These are phyloP conservation scores for Aureobasidium zeae DNA, from an alignment of 2,329 filamentous ascomycete species.

Conservation along the genomic window DNA sequence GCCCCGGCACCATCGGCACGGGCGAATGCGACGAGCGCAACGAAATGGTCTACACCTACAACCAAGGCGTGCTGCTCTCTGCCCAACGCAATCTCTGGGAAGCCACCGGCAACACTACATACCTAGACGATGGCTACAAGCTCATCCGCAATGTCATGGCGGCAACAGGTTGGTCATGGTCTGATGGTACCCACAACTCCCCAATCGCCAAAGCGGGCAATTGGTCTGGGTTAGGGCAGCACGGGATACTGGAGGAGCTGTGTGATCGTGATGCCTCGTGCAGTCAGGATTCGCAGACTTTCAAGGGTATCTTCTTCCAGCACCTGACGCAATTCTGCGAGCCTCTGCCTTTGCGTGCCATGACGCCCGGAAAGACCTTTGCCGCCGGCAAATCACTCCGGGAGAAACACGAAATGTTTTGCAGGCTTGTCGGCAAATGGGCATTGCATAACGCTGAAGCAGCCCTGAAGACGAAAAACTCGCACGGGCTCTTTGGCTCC, in stretches of 20 bases:
- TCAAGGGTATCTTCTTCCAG: slow-evolving; percentile 93
- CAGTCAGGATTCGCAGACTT: slow-evolving; percentile 76
- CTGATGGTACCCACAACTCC: background rate
- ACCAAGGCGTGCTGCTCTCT: slow-evolving; percentile 82
- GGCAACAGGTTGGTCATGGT: slow-evolving; percentile 66
- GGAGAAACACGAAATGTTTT: slow-evolving; percentile 49
- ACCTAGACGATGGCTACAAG: slow-evolving; percentile 69
- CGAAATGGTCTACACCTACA: slow-evolving; percentile 89
- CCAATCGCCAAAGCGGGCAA: background rate
- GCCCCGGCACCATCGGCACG: slow-evolving; percentile 48
- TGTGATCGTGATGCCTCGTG: slow-evolving; percentile 70
- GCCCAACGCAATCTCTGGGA: slow-evolving; percentile 74
- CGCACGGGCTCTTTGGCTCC: slow-evolving; percentile 63
- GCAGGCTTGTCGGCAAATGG: slow-evolving; percentile 61
- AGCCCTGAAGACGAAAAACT: slow-evolving; percentile 59
- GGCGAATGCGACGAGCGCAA: slow-evolving; percentile 70
- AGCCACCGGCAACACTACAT: slow-evolving; percentile 60
- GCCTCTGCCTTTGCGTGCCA: slow-evolving; percentile 43
- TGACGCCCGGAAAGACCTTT: slow-evolving; percentile 37
- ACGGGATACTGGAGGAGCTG: slow-evolving; percentile 69
- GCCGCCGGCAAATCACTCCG: slow-evolving; percentile 25
- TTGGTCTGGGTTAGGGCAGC: slow-evolving; percentile 68
- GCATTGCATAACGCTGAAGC: slow-evolving; percentile 65
- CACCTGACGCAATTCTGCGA: slow-evolving; percentile 73
- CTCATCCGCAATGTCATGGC: slow-evolving; percentile 64